phyloP scores from a whole-genome alignment of 177 flowering plant species.

The Telopea speciosissima region DNA sequence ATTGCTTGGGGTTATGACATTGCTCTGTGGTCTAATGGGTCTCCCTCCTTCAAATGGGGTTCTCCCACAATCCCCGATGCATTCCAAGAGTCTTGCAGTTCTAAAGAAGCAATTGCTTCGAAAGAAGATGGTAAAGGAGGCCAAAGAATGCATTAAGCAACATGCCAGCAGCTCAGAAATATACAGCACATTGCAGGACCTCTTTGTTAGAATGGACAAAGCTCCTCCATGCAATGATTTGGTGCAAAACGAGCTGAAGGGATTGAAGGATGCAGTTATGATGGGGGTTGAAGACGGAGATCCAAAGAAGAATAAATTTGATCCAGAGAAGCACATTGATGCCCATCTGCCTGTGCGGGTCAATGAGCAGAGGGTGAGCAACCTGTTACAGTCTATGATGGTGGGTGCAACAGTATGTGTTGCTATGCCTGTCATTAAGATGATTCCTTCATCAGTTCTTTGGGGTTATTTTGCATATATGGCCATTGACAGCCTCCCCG shows the following conservation, averaged over 20 bases:
- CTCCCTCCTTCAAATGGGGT: conserved; percentile 93
- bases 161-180: conserved; percentile 64
- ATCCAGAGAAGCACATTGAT: conserved; percentile 79
- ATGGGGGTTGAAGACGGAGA: conserved; percentile 29
- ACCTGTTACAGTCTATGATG: conserved; percentile 70
- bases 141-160: conserved; percentile 61
- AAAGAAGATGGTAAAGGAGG: conserved; percentile 71
- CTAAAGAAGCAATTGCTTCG: conserved; percentile 69
- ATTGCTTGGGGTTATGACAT: conserved; percentile 80
- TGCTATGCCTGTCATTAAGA: conserved; percentile 55
- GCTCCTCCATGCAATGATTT: conserved; percentile 38
- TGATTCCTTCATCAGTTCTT: conserved; percentile 86
- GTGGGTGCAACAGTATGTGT: conserved; percentile 47
- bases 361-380: conserved; percentile 89
- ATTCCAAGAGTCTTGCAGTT: conserved; percentile 85
- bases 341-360: conserved; percentile 82
- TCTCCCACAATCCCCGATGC: conserved; percentile 98
- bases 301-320: conserved; percentile 38
- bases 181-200: conserved; percentile 78
- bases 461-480: conserved; percentile 99
- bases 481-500: conserved; percentile 96
- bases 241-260: conserved; percentile 48
- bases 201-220: conserved; percentile 70
- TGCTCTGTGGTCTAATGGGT: conserved; percentile 86
- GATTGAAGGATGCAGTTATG: conserved; percentile 70